Evolutionary conservation across 2,329 filamentous ascomycete species (phyloP), one percentile per base, ranked within the genome.

Genomic region (Fusarium fracticaudum): DNA sequence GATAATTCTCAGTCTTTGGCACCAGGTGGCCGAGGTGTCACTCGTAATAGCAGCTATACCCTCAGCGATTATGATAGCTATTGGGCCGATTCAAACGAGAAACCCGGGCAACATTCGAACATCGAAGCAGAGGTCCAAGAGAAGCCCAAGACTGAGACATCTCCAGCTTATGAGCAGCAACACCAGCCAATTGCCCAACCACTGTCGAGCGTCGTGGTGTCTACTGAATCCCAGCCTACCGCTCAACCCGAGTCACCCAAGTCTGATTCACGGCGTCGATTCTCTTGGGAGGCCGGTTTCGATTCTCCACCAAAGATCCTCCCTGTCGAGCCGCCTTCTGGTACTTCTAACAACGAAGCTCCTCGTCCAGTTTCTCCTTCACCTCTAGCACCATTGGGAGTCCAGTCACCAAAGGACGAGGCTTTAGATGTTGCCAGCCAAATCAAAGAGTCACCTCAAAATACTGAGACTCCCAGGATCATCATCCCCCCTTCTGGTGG

Each of bases 11-110:
- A 73, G 31, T 66, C 66, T 18, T 68, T 79, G 14, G 58, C 75
- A n/a, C 64, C 76, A 11, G 72, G 69, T 8, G 70, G 60, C 8
- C 66, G 69, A 14, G 68, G 63, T 17, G 73, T 71, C 44, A 48
- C 71, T 5, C 77, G 89, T 45, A 90, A 91, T 59, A 93, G 91
- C 79, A 89, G 87, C 24, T 91, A 93, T 74, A 83, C 92, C 5
- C 87, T 90, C 1, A 87, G 87, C 69, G 91, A 92, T 50, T 93
- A 93, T 76, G 91, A 92, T 65, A 90, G 88, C 74, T 93, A 93
- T 78, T 91, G 91, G 87, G 86, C 86, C 6, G 85, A 87, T 35
- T 74, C 79, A 8, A 72, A 64, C 17, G 76, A 67, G 33, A 78
- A 74, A 26, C 43, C 68, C 1, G 67, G 40, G 8, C 57, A 58